Base-by-base conservation (phyloP, 75 land plant genomes). In the Gnetum montanum region DNA sequence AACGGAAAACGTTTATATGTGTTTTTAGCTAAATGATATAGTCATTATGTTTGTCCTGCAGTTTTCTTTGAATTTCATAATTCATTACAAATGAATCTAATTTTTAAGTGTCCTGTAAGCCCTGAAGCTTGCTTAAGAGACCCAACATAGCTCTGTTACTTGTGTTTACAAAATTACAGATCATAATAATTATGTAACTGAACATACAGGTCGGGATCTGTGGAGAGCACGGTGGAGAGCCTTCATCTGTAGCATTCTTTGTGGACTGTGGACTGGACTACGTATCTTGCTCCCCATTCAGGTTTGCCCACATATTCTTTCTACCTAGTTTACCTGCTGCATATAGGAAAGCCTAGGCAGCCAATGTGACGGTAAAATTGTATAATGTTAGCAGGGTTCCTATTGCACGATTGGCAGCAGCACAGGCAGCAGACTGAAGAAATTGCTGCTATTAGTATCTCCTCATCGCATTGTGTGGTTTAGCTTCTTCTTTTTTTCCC, bases 181-280 rank as follows among this genome's bases (percentile, higher is more conserved):
- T n/a, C n/a, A n/a, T n/a, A n/a, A n/a, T n/a, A n/a, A n/a, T n/a
- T n/a, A n/a, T n/a, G n/a, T n/a, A n/a, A n/a, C n/a, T n/a, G n/a
- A n/a, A n/a, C n/a, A n/a, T n/a, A 24, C 76, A 89, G 96, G 91
- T 94, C 22, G 98, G 98, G 43, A 88, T 94, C 28, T 94, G 98
- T 78, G 96, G 98, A 25, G 98, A 94, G 63, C 98, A 94, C 65
- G 98, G 98, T 1, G 96, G 96, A 45, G 98, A 94, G 45, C 98
- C 96, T 15, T 83, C 90, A 0, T 94, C 98, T 46, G 98, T 94
- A 36, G 90, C 84, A 25, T 94, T 94, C 49, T 94, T 94, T 54
- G 89, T 83, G 0, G 66, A 81, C 49, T 80, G 74, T 46, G 98
- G 96, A 57, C 58, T 94, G 19, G 98, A 94, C 59, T 94, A 94